phyloP scores from a whole-genome alignment of 2,329 filamentous ascomycete genomes.

The Cladosporium cucumerinum region DNA sequence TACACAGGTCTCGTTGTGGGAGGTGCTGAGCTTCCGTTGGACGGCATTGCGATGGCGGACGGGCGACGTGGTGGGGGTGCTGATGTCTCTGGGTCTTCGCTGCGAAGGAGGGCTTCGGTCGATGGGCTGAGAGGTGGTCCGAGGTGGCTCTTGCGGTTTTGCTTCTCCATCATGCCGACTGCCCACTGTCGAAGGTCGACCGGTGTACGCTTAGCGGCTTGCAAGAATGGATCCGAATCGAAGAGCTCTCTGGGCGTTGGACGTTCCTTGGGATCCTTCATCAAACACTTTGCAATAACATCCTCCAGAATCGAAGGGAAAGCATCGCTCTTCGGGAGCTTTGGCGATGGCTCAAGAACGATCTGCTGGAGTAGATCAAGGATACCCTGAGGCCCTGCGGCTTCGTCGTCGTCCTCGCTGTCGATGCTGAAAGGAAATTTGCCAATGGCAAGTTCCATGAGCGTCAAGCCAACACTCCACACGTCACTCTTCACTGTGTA shows the following conservation, averaged over 20 bases:
- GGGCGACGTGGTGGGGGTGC: conserved; percentile 26
- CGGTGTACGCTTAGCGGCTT: conserved; percentile 93
- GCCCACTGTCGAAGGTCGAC: conserved; percentile 94
- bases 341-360: conserved; percentile 91
- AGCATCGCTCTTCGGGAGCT: conserved; percentile 91
- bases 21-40: conserved; percentile 24
- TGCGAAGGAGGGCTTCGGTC: conserved; percentile 70
- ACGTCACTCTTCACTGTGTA: conserved; percentile 99
- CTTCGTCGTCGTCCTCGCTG: conserved; percentile 64
- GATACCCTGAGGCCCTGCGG: conserved; percentile 80
- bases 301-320: conserved; percentile 94
- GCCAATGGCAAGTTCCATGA: conserved; percentile 97
- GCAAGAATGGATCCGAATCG: conserved; percentile 89
- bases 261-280: conserved; percentile 81
- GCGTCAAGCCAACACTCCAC: conserved; percentile 91
- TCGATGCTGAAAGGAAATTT: conserved; percentile 94
- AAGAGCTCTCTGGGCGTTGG: conserved; percentile 92
- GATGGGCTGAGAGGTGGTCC: conserved; percentile 75
- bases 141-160: conserved; percentile 93
- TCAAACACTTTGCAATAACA: conserved; percentile 93
- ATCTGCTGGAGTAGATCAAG: conserved; percentile 95
- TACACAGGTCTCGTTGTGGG: conserved; percentile 38
- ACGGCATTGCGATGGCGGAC: conserved; percentile 31
- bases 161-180: conserved; percentile 85
- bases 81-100: conserved; percentile 25